A percentile compares a stretch with the other conserved stretches of the same genome.
These are phyloP conservation scores for Exsudoporus frostii DNA, from an alignment of 768 basidiomycete genomes.

Conservation along the genomic window DNA sequence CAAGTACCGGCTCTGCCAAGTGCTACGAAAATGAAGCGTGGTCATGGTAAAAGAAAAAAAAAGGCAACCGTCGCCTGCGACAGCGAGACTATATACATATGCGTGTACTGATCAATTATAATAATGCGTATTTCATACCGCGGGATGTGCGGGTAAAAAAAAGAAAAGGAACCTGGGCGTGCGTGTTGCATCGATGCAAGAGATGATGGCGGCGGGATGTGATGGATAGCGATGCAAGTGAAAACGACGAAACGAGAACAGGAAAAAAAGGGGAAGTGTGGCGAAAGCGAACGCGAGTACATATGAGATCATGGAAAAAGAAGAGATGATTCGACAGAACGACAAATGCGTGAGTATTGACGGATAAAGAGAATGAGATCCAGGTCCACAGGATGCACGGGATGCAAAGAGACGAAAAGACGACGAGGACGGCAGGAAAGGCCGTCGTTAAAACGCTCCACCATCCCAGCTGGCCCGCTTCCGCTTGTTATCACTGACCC, in stretches of 20 bases:
- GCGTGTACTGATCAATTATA: constrained; percentile 27
- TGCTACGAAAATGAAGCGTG: constrained; percentile 12
- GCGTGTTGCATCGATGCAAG: constrained; percentile 16
- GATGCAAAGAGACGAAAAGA: not conserved
- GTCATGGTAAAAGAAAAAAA: constrained; percentile 11
- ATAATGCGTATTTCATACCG: constrained; percentile 29
- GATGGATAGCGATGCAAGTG: constrained; percentile 25
- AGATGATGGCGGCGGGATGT: constrained; percentile 8
- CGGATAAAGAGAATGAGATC: constrained; percentile 10
- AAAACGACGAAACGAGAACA: constrained; percentile 6
- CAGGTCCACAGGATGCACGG: constrained; percentile 6
- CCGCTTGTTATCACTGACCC: constrained; percentile 50
- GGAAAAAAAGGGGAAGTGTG: constrained; percentile 1
- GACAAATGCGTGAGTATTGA: constrained; percentile 10
- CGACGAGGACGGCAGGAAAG: not conserved
- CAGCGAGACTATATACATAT: constrained; percentile 30
- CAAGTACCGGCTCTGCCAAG: constrained; percentile 12
- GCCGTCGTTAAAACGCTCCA: constrained; percentile 26
- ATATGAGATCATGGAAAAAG: not conserved
- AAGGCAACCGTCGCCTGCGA: constrained; percentile 13
- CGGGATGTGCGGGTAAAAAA: not conserved
- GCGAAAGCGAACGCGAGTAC: constrained; percentile 11
- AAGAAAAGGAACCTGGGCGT: constrained; percentile 3
- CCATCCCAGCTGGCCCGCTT: constrained; percentile 61
- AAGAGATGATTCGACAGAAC: constrained; percentile 4